phyloP scores from a whole-genome alignment of 73 alveolate genomes.

The Paramecium sexaurelia region DNA sequence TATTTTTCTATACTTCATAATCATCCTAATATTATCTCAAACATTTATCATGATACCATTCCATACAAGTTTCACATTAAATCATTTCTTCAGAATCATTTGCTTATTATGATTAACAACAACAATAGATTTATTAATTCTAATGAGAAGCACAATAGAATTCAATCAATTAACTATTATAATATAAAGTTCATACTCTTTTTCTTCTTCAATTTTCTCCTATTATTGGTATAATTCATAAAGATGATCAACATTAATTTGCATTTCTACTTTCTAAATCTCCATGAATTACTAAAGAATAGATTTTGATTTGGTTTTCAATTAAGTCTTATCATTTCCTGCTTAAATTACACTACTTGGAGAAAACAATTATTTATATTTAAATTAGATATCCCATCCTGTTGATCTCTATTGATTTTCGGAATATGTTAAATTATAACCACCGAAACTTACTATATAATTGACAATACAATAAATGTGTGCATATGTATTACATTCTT shows the following conservation, averaged over 20 bases:
- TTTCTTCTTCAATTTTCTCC: constrained; percentile 43
- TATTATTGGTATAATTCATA: neutral
- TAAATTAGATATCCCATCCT: constrained; percentile 13
- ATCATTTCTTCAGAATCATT: constrained; percentile 26
- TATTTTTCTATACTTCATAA: neutral
- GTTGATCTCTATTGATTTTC: neutral
- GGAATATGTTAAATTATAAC: neutral
- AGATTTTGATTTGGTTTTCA: neutral
- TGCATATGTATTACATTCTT: constrained; percentile 30
- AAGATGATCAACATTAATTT: neutral
- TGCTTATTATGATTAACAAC: neutral
- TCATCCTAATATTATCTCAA: neutral
- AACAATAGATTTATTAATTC: neutral
- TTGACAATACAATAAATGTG: constrained; percentile 4
- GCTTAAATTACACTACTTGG: neutral
- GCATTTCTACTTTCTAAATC: neutral
- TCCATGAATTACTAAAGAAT: neutral
- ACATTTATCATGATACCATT: constrained; percentile 47
- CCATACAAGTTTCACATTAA: constrained; percentile 24
- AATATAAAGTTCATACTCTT: neutral
- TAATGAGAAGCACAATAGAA: neutral
- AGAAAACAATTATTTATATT: neutral
- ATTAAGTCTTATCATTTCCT: neutral
- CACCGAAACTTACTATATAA: neutral
- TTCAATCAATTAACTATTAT: neutral